Percentiles rank a stretch among this genome's conserved stretches.
Evolutionary conservation across 768 basidiomycete species (phyloP).

Genomic region (Nevesoporus exiguus): DNA sequence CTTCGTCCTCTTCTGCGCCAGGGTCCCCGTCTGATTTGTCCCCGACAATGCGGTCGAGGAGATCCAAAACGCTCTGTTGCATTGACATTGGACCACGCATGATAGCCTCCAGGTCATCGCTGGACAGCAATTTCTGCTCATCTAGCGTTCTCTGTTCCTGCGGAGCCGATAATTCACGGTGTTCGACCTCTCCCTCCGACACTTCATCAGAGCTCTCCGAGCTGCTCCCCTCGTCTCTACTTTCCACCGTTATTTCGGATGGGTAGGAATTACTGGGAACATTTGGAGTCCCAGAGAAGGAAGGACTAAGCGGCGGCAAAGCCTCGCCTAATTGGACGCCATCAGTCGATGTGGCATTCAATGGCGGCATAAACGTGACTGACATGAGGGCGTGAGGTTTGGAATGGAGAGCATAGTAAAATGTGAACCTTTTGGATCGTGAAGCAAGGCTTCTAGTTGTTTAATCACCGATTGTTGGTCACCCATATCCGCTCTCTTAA

Average conservation of each 20-base stretch:
- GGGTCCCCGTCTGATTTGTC: slow-evolving; percentile 33
- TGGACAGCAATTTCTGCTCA: slow-evolving; percentile 1
- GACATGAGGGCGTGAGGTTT: slow-evolving; percentile 11
- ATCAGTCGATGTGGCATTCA: neutral
- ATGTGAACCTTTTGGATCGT: slow-evolving; percentile 28
- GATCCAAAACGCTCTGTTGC: slow-evolving; percentile 18
- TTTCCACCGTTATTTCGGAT: slow-evolving; percentile 37
- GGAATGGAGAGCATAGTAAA: neutral
- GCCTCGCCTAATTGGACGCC: neutral
- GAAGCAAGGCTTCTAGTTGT: slow-evolving; percentile 38
- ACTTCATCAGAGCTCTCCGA: slow-evolving; percentile 33
- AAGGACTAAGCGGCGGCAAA: neutral
- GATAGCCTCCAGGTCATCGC: slow-evolving; percentile 38
- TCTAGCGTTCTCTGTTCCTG: slow-evolving; percentile 1
- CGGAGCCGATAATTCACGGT: slow-evolving; percentile 1
- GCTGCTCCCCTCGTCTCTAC: slow-evolving; percentile 39
- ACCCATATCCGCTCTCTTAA: slow-evolving; percentile 29
- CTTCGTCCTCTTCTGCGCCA: slow-evolving; percentile 40
- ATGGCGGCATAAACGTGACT: neutral
- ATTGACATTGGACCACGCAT: slow-evolving; percentile 39
- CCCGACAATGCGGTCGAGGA: slow-evolving; percentile 31
- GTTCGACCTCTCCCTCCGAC: slow-evolving; percentile 18
- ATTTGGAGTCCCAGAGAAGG: slow-evolving; percentile 13
- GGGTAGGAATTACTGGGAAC: slow-evolving; percentile 33
- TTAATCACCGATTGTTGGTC: slow-evolving; percentile 34